Evolutionary conservation across 2,329 filamentous ascomycete genomes (phyloP).

Genomic region (Exophiala spinifera): DNA sequence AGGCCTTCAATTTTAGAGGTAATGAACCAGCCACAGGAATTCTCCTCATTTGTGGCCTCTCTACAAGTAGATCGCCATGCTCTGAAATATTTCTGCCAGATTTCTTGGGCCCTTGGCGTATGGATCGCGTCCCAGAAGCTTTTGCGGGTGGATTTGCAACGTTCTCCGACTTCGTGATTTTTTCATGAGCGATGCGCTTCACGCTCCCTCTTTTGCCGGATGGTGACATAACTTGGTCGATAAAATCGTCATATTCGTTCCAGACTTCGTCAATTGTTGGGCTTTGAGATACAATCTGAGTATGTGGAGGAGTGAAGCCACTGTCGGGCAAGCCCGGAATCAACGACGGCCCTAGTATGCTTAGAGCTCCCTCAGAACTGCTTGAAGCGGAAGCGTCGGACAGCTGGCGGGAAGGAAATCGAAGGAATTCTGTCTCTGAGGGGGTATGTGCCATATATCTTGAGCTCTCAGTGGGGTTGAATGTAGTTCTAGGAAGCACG

Average conservation of each 20-base stretch:
- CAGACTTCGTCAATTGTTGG: slow-evolving; percentile 70
- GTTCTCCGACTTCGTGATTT: slow-evolving; percentile 33
- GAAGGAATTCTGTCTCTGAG: slow-evolving; percentile 61
- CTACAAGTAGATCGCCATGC: too few species aligned
- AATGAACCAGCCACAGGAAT: too few species aligned
- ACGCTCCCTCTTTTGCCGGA: slow-evolving; percentile 32
- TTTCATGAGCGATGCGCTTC: slow-evolving; percentile 52
- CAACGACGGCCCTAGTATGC: slow-evolving; percentile 40
- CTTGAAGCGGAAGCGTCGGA: slow-evolving; percentile 67
- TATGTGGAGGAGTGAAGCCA: background rate
- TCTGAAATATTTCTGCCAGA: too few species aligned
- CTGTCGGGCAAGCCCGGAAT: background rate
- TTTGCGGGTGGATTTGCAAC: background rate
- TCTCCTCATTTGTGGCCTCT: too few species aligned
- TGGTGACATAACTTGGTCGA: slow-evolving; percentile 64
- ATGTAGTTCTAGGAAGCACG: slow-evolving; percentile 29
- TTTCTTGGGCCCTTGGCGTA: background rate
- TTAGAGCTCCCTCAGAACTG: slow-evolving; percentile 58
- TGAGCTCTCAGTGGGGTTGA: slow-evolving; percentile 31
- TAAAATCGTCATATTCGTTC: slow-evolving; percentile 88
- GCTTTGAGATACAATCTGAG: slow-evolving; percentile 6
- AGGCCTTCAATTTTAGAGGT: too few species aligned
- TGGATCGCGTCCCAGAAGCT: slow-evolving; percentile 12
- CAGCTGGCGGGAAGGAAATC: slow-evolving; percentile 69
- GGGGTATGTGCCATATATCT: slow-evolving; percentile 35